phyloP scores from a whole-genome alignment of 2,329 filamentous ascomycete species.

The Cytospora schulzeri region DNA sequence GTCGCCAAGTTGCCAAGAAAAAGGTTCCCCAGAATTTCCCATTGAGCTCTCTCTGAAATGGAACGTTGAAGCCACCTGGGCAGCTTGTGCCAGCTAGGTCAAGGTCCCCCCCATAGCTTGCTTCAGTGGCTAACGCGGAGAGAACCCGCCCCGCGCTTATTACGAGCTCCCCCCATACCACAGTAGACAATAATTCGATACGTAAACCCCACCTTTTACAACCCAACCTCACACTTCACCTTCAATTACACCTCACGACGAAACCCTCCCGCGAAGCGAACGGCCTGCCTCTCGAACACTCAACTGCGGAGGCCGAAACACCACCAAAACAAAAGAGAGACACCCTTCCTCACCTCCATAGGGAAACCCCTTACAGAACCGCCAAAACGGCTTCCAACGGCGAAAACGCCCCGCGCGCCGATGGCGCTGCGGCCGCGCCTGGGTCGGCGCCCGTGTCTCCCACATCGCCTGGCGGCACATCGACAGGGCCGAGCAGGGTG shows the following conservation, averaged over 20 bases:
- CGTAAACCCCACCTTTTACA: background rate
- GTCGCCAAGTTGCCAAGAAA: conserved; percentile 1
- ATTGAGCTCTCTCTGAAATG: background rate
- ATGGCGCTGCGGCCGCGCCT: conserved; percentile 26
- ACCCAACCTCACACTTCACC: background rate
- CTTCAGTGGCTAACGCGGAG: background rate
- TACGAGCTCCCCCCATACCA: background rate
- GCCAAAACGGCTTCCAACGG: conserved; percentile 48
- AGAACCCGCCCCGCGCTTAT: background rate
- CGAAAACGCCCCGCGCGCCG: conserved; percentile 40
- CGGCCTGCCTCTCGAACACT: background rate
- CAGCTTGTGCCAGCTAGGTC: background rate
- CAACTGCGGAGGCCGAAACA: background rate
- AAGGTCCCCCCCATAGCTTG: background rate
- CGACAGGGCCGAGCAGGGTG: conserved; percentile 23
- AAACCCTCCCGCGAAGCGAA: background rate
- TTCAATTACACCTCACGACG: background rate
- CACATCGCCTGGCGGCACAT: conserved; percentile 29
- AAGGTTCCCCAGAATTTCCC: background rate
- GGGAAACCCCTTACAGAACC: conserved; percentile 31
- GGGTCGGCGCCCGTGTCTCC: conserved; percentile 30
- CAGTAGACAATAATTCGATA: background rate
- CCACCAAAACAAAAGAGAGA: background rate
- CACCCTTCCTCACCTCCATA: background rate
- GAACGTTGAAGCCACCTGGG: background rate